These are phyloP conservation scores for Globisporangium lucens DNA, from an alignment of 352 stramenopile genomes.

Conservation along the genomic window DNA sequence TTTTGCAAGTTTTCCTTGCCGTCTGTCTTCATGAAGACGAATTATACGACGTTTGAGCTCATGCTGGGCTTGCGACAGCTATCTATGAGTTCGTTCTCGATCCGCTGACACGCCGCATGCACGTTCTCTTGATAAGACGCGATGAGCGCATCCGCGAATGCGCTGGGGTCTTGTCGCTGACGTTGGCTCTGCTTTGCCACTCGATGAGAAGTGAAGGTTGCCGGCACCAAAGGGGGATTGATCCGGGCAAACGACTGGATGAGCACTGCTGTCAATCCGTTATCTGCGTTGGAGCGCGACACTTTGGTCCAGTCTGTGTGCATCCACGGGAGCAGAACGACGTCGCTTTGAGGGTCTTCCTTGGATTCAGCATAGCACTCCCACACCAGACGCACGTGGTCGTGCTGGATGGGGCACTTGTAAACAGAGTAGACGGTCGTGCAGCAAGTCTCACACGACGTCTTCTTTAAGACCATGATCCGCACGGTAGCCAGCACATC, in stretches of 20 bases:
- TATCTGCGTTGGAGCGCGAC: not conserved
- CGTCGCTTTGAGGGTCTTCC: not conserved
- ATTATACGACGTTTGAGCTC: no score
- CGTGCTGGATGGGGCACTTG: constrained; percentile 20
- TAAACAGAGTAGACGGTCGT: constrained; percentile 16
- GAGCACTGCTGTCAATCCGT: not conserved
- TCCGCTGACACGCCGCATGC: constrained; percentile 28
- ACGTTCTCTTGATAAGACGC: constrained; percentile 28
- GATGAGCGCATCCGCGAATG: constrained; percentile 30
- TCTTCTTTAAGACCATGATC: not conserved
- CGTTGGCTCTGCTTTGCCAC: not conserved
- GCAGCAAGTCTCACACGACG: not conserved
- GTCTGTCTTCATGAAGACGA: no score
- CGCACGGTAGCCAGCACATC: constrained; percentile 13
- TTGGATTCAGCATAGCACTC: not conserved
- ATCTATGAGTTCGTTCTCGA: constrained; percentile 30
- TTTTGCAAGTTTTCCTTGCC: no score
- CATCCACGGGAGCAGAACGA: not conserved
- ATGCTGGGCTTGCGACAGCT: no score
- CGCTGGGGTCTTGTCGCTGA: constrained; percentile 25
- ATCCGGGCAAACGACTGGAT: constrained; percentile 26
- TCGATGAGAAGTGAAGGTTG: constrained; percentile 6
- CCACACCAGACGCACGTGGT: constrained; percentile 20
- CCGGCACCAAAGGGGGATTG: constrained; percentile 9
- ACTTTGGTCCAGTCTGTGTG: not conserved